These are phyloP conservation scores for Rubroshorea leprosula DNA, from an alignment of 345 rosid genomes.

Conservation along the genomic window DNA sequence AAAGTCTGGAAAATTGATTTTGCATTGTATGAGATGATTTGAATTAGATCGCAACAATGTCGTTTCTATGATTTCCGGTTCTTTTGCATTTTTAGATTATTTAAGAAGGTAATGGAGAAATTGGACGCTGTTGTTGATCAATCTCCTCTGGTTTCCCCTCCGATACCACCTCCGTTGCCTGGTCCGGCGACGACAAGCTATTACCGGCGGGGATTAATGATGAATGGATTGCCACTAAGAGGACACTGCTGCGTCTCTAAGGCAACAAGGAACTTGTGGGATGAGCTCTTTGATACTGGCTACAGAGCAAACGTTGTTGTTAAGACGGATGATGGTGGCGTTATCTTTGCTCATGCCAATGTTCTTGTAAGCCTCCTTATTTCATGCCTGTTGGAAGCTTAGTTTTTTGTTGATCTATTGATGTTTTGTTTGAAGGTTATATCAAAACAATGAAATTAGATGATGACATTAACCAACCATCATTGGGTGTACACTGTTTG, in stretches of 20 bases:
- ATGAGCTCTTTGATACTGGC: constrained; percentile 64
- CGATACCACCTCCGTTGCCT: constrained; percentile 58
- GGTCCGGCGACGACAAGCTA: constrained; percentile 21
- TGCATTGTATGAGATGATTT: no score
- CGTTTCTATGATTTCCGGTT: no score
- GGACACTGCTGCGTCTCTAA: constrained; percentile 28
- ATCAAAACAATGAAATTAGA: background rate
- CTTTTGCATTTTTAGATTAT: no score
- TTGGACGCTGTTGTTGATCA: no score
- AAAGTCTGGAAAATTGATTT: no score
- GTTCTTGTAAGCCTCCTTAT: constrained; percentile 49
- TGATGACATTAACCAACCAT: no score
- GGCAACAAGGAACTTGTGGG: constrained; percentile 51
- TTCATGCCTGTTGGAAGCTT: background rate
- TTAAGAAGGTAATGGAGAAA: no score
- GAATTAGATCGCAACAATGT: no score
- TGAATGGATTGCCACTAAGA: constrained; percentile 14
- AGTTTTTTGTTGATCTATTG: no score
- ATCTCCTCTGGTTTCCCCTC: constrained; percentile 11
- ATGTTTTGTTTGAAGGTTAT: background rate
- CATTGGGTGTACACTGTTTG: constrained; percentile 3
- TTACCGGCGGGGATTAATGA: constrained; percentile 11
- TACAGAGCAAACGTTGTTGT: constrained; percentile 66
- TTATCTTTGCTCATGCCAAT: constrained; percentile 62
- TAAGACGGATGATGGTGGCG: constrained; percentile 42